Evolutionary conservation across 2,329 filamentous ascomycete species (phyloP).

Genomic region (Colletotrichum camelliae): DNA sequence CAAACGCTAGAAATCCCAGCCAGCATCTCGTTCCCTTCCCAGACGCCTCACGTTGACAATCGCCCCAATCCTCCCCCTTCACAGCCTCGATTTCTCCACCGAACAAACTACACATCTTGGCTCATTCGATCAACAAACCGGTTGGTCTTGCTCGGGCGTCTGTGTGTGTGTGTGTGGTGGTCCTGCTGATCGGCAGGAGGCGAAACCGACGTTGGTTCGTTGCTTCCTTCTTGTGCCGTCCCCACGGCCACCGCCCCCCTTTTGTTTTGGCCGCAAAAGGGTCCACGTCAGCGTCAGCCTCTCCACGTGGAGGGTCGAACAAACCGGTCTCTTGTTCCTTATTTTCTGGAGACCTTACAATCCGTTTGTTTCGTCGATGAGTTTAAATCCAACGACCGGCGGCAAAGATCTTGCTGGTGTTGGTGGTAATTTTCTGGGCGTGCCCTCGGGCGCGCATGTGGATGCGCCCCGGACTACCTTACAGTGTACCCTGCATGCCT

Average conservation of each 20-base stretch:
- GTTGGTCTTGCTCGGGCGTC: background rate
- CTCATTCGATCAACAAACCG: background rate
- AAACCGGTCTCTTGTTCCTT: background rate
- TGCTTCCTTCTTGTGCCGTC: background rate
- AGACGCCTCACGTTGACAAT: background rate
- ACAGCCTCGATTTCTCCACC: conserved; percentile 2
- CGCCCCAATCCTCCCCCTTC: background rate
- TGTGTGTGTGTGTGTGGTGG: background rate
- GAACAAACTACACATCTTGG: conserved; percentile 2
- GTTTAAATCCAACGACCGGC: background rate
- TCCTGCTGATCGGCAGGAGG: background rate
- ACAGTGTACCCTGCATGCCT: background rate
- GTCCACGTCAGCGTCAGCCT: background rate
- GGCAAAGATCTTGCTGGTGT: background rate
- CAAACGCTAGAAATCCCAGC: background rate
- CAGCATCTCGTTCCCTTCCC: background rate
- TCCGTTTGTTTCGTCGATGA: background rate
- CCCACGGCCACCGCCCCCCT: background rate
- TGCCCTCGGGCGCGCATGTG: background rate
- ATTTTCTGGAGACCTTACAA: background rate
- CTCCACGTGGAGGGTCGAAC: background rate
- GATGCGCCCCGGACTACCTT: background rate
- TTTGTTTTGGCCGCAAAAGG: background rate
- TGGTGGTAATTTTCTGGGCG: background rate
- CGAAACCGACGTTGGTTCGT: background rate